A percentile compares a stretch with the other conserved stretches of the same genome.
phyloP scores from a whole-genome alignment of 352 stramenopile species.

The Globisporangium canariense region DNA sequence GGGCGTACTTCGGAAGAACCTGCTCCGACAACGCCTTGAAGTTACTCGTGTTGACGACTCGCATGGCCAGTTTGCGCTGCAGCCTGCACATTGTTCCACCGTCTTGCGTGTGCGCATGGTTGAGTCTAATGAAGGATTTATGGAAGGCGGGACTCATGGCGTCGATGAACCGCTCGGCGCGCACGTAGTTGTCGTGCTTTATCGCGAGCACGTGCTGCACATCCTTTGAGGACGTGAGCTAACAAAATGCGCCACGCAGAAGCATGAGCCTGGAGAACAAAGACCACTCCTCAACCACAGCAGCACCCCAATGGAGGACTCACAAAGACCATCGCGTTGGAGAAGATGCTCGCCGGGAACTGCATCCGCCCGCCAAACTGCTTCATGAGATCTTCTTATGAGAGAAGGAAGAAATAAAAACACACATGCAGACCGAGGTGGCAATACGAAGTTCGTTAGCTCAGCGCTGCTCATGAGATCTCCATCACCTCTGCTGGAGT shows the following conservation, averaged over 20 bases:
- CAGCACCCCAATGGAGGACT: not conserved
- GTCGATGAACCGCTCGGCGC: conserved; percentile 40
- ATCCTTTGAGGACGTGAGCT: conserved; percentile 50
- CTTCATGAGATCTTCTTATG: not conserved
- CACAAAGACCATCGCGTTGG: not conserved
- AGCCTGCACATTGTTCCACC: conserved; percentile 55
- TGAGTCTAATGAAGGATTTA: conserved; percentile 62
- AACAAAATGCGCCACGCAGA: too few species aligned
- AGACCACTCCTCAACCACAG: too few species aligned
- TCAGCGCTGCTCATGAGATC: too few species aligned
- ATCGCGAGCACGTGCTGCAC: conserved; percentile 65
- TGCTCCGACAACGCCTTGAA: conserved; percentile 42
- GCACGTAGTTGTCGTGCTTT: conserved; percentile 43
- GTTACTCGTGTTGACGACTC: conserved; percentile 54
- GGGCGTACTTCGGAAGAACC: conserved; percentile 44
- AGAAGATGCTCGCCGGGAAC: not conserved
- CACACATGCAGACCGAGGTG: not conserved
- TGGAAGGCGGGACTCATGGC: conserved; percentile 4
- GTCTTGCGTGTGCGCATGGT: conserved; percentile 42
- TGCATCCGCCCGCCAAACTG: not conserved
- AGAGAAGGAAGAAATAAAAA: not conserved
- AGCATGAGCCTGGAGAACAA: too few species aligned
- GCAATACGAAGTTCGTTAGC: too few species aligned
- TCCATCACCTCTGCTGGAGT: too few species aligned
- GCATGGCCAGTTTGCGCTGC: conserved; percentile 78